Conservation (phyloP, 257 asterid species). For the Solanum virginianum region DNA sequence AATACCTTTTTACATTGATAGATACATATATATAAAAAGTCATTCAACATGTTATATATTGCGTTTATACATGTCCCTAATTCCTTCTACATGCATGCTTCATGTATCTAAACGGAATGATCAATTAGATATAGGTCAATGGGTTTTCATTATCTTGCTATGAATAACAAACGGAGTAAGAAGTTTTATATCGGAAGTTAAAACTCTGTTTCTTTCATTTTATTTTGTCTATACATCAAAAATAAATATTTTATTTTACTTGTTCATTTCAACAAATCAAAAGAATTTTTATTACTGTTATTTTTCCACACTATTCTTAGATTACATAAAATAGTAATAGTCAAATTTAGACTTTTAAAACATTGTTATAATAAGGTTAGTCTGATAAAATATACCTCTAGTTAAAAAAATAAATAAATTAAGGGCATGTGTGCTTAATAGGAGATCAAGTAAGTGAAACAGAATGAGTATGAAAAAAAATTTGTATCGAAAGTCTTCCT, state of each 20-base stretch:
- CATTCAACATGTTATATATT: conserved; percentile 2
- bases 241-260: neutral
- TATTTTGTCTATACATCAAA: no score
- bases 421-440: no score
- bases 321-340: no score
- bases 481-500: no score
- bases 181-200: neutral
- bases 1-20: conserved; percentile 25
- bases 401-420: no score
- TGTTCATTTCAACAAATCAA: no score
- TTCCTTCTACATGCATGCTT: neutral
- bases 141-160: neutral
- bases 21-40: neutral
- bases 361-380: no score
- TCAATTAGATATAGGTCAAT: neutral
- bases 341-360: no score
- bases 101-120: neutral
- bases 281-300: neutral
- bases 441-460: neutral
- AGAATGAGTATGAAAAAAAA: neutral
- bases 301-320: no score
- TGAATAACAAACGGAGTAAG: neutral
- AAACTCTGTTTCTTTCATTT: neutral
- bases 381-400: no score
- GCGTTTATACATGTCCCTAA: neutral